Evolutionary conservation across 2,329 filamentous ascomycete species (phyloP), one percentile per base, ranked within the genome.

Genomic region (Pseudogymnoascus sp.): DNA sequence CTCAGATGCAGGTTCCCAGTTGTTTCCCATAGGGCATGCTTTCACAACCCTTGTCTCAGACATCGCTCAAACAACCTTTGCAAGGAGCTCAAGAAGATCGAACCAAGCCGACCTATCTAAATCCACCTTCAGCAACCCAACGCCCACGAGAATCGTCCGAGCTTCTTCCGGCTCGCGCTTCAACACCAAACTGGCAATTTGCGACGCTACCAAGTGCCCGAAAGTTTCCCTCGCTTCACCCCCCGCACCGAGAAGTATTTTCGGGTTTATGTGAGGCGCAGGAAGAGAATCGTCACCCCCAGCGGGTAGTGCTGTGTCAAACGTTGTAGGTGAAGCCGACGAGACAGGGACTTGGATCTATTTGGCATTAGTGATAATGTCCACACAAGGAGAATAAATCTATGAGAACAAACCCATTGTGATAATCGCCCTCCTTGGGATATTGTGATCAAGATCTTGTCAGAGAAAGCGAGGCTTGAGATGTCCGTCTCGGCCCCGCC

Each of bases 401-500:
- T 63, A 12, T 59, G 42, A 34, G n/a, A 36, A 73, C 78, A 62
- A 80, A 97, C 92, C 95, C 95, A 99, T 81, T 97, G 95, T 18
- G 90, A 89, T 57, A 97, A 78, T 65, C 88, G 84, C 5, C 93
- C 93, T 66, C 88, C 84, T 77, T 97, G 95, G 0, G 90, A 90
- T 65, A 97, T 83, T 0, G 92, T 97, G 67, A 99, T 79, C 70
- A 99, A 78, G 70, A 99, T 91, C 76, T 91, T 96, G 81, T 97
- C 95, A 7, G 87, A 82, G 76, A 97, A 97, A 70, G 81, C 85
- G 62, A 92, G 80, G 10, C 82, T 82, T 40, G 85, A 86, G 36
- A 90, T 87, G 68, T 91, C 86, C 1, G 95, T 97, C 37, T 81
- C 75, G 21, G 87, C 75, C 31, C 85, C 86, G 66, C 87, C 85